These are phyloP conservation scores for Xylariales sp. DNA, from an alignment of 2,329 filamentous ascomycete genomes.

Conservation along the genomic window DNA sequence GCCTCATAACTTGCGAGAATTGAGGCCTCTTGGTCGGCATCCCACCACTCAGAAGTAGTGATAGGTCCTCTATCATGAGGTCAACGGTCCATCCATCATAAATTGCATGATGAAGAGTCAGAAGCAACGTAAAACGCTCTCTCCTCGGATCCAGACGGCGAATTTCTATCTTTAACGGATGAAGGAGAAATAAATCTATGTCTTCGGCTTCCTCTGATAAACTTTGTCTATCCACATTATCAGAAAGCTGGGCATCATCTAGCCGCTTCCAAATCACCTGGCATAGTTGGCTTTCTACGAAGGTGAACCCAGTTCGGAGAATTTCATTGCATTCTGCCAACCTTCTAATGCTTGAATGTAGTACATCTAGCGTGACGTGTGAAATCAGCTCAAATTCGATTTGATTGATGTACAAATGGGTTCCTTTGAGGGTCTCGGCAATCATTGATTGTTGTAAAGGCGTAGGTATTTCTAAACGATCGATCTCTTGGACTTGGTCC, in stretches of 20 bases:
- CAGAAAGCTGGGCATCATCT: conserved; percentile 55
- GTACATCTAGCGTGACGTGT: conserved; percentile 49
- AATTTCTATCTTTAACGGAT: conserved; percentile 73
- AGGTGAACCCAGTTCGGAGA: conserved; percentile 78
- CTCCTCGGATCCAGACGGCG: conserved; percentile 24
- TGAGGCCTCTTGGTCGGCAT: conserved; percentile 59
- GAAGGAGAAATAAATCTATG: conserved; percentile 57
- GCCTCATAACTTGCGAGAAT: conserved; percentile 69
- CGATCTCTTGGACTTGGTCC: conserved; percentile 46
- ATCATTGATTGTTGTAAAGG: conserved; percentile 84
- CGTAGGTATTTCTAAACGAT: conserved; percentile 71
- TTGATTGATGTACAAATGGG: conserved; percentile 80
- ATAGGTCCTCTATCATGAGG: conserved; percentile 75
- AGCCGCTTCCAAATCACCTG: conserved; percentile 73
- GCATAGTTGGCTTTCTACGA: conserved; percentile 64
- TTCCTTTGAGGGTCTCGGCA: conserved; percentile 72
- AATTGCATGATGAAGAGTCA: conserved; percentile 80
- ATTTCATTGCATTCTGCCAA: conserved; percentile 71
- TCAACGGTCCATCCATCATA: conserved; percentile 97
- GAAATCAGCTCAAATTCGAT: conserved; percentile 70
- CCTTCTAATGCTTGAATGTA: conserved; percentile 62
- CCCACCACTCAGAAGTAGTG: conserved; percentile 56
- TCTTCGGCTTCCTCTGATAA: conserved; percentile 55
- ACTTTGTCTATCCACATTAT: conserved; percentile 43
- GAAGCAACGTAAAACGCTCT: conserved; percentile 56